Evolutionary conservation across 2,329 filamentous ascomycete genomes (phyloP), one percentile per base, ranked within the genome.

Genomic region (Aspergillus novoparasiticus): DNA sequence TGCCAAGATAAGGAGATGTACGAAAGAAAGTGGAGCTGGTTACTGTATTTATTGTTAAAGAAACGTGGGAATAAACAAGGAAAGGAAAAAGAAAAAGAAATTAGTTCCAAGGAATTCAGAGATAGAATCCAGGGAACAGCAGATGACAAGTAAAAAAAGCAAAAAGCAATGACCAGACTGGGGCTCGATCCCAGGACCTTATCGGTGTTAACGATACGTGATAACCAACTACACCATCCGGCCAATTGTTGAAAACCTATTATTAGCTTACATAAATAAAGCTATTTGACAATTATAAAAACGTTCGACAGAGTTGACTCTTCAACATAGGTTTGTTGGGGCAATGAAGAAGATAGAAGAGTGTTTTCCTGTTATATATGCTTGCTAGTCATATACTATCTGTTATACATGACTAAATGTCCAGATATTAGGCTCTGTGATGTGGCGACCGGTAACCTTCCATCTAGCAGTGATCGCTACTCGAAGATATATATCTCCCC

Each of bases 201-300:
- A 57, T 58, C 30, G 19, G 30, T 30, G n/a, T 50, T 36, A 48
- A 41, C 28, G n/a, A 60, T 57, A 41, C 21, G 23, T 28, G 16
- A 36, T 46, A 74, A 55, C 70, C 72, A 72, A 72, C 71, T 73
- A 73, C 72, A 71, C 70, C 68, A 73, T 72, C 71, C 72, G 66
- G 70, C 71, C 69, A 66, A 63, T 55, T 66, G 39, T 11, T 32
- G 28, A 6, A 34, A 21, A 12, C 0, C 6, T 14, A 2, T 0
- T 6, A 11, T 1, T 8, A 4, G 8, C 3, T 28, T 14, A 14
- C 8, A 0, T 16, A 26, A 14, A 21, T 21, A 0, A 46, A 12
- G 12, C 43, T 23, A 3, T 1, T 3, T 3, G 0, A 9, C 3
- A 41, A 6, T n/a, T 4, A 41, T 2, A 41, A 2, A n/a, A 1